Conservation (phyloP, 83 land plant genomes). For the Thuja plicata region DNA sequence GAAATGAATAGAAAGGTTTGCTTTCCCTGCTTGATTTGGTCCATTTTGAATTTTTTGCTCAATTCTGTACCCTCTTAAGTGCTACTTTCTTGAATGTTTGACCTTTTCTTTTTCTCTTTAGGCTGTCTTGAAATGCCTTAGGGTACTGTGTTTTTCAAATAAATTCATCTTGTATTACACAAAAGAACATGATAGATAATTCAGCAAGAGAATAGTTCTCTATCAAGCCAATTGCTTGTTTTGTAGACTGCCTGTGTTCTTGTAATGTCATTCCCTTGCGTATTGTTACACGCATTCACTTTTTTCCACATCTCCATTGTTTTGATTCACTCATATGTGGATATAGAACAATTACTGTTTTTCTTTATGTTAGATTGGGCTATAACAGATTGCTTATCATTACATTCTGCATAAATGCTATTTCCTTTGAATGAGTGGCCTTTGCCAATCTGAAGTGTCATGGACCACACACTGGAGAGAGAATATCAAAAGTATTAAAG, state of each 20-base stretch:
- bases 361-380: neutral
- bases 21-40: neutral
- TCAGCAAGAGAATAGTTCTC: neutral
- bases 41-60: neutral
- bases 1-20: conserved; percentile 96
- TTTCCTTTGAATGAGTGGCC: neutral
- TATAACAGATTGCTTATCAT: neutral
- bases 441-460: neutral
- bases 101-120: neutral
- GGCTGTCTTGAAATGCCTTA: neutral
- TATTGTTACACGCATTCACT: neutral
- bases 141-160: neutral
- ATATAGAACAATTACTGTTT: neutral
- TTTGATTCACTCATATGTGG: neutral
- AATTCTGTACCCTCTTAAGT: neutral
- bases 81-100: neutral
- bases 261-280: neutral
- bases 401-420: neutral
- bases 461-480: neutral
- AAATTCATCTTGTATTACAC: neutral
- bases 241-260: neutral
- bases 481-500: neutral
- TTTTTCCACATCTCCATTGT: neutral
- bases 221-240: neutral
- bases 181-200: neutral